Evolutionary conservation across 331 rosid species (phyloP).

Genomic region (Saraca asoca): DNA sequence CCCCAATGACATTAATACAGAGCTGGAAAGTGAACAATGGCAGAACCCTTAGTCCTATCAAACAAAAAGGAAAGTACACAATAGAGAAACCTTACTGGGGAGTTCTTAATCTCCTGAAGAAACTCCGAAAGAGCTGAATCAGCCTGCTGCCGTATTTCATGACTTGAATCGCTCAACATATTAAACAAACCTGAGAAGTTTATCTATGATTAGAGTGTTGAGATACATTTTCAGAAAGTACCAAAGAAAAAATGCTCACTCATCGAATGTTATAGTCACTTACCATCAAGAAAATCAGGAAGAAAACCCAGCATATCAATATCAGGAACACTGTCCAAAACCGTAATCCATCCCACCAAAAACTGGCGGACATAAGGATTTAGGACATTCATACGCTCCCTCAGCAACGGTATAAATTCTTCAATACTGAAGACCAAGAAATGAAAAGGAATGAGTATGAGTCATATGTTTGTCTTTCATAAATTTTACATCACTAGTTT

Average conservation of each 20-base stretch:
- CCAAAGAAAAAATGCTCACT: constrained; percentile 11
- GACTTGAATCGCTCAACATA: constrained; percentile 96
- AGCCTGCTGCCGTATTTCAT: constrained; percentile 97
- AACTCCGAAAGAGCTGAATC: constrained; percentile 99
- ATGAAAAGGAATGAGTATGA: constrained; percentile 16
- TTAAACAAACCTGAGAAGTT: constrained; percentile 85
- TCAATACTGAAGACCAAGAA: constrained; percentile 67
- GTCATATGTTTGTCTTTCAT: constrained; percentile 8
- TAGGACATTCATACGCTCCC: constrained; percentile 99
- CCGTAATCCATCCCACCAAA: constrained; percentile 99
- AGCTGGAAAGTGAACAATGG: constrained; percentile 20
- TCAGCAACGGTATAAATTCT: constrained; percentile 92
- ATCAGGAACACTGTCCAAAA: constrained; percentile 95
- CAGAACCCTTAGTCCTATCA: constrained; percentile 51
- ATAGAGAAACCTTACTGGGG: constrained; percentile 82
- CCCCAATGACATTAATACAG: constrained; percentile 23
- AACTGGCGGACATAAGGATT: constrained; percentile 98
- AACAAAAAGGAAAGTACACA: constrained; percentile 22
- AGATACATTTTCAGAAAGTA: constrained; percentile 25
- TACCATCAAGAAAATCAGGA: constrained; percentile 99
- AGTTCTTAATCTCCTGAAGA: constrained; percentile 97
- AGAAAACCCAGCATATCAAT: constrained; percentile 99
- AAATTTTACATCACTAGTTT: constrained; percentile 29
- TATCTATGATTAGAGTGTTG: constrained; percentile 33
- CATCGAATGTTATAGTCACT: constrained; percentile 27